phyloP scores from a whole-genome alignment of 495 filamentous ascomycete species.

The Talaromyces adpressus region DNA sequence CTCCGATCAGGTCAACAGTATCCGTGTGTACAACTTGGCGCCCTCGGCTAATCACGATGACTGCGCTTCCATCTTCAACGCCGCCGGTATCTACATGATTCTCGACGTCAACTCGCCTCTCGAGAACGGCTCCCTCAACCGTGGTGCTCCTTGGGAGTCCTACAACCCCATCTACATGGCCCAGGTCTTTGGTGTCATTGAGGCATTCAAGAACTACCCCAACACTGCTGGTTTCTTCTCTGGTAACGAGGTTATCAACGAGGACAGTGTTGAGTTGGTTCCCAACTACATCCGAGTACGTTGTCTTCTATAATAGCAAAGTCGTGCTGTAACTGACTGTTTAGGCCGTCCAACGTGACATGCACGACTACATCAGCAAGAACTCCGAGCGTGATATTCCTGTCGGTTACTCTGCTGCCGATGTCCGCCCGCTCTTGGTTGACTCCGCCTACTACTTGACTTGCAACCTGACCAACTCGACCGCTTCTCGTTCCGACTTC shows the following conservation, averaged over 20 bases:
- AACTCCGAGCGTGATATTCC: slow-evolving; percentile 63
- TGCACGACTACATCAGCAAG: slow-evolving; percentile 81
- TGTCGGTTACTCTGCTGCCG: slow-evolving; percentile 91
- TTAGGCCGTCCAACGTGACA: slow-evolving; percentile 67
- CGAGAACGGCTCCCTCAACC: slow-evolving; percentile 65
- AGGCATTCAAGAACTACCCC: slow-evolving; percentile 89
- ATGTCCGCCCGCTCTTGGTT: slow-evolving; percentile 70
- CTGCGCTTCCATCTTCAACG: slow-evolving; percentile 89
- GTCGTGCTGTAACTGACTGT: slow-evolving; percentile 14
- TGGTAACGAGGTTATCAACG: slow-evolving; percentile 90
- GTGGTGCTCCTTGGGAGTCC: slow-evolving; percentile 54
- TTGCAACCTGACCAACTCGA: slow-evolving; percentile 63
- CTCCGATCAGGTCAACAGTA: slow-evolving; percentile 63
- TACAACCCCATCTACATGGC: slow-evolving; percentile 73
- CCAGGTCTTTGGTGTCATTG: slow-evolving; percentile 82
- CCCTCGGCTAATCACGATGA: slow-evolving; percentile 79
- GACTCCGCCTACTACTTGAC: slow-evolving; percentile 81
- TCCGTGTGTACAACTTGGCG: slow-evolving; percentile 89
- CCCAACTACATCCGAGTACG: slow-evolving; percentile 37
- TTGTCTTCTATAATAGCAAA: not conserved
- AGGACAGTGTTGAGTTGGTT: slow-evolving; percentile 35
- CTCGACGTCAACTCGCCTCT: slow-evolving; percentile 91
- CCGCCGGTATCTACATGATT: slow-evolving; percentile 66
- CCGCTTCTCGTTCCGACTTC: slow-evolving; percentile 66
- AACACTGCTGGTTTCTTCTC: slow-evolving; percentile 90